Conservation (phyloP, 202 grass and related monocot genomes). For the Musa balbisiana region DNA sequence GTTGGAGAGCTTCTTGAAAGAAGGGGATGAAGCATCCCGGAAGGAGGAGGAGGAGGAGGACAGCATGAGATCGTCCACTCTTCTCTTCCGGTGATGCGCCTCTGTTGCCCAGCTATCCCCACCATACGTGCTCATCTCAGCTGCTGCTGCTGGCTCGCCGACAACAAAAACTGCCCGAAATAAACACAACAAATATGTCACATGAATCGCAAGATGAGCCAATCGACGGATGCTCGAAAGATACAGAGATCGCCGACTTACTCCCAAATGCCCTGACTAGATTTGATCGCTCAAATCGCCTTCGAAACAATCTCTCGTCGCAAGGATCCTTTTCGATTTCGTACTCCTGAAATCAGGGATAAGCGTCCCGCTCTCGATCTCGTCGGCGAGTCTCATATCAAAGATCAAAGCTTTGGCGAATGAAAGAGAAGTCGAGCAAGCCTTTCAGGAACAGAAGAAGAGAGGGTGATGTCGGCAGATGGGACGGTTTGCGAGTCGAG, state of each 20-base stretch:
- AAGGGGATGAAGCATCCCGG: slow-evolving; percentile 12
- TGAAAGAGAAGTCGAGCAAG: too few relatives aligned
- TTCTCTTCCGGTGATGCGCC: slow-evolving; percentile 56
- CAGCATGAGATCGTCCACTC: slow-evolving; percentile 61
- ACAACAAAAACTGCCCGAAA: not conserved
- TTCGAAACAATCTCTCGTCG: not conserved
- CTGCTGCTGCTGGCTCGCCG: not conserved
- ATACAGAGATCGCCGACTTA: not conserved
- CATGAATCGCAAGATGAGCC: not conserved
- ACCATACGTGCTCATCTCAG: slow-evolving; percentile 54
- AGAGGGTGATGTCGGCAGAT: too few relatives aligned
- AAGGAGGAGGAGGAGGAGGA: slow-evolving; percentile 20
- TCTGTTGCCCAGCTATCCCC: slow-evolving; percentile 69
- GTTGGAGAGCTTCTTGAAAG: slow-evolving; percentile 59
- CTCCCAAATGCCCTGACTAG: not conserved
- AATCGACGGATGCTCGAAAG: not conserved
- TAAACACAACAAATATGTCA: not conserved
- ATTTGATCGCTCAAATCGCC: not conserved
- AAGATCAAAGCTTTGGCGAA: too few relatives aligned
- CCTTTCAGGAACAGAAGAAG: too few relatives aligned
- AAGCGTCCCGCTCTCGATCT: too few relatives aligned
- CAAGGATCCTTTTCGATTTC: not conserved
- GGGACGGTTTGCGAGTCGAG: too few relatives aligned
- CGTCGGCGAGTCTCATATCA: too few relatives aligned
- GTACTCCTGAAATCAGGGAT: too few relatives aligned